A percentile compares a stretch with the other conserved stretches of the same genome.
These are phyloP conservation scores for Citrus sp. DNA, from an alignment of 345 rosid species.

Conservation along the genomic window DNA sequence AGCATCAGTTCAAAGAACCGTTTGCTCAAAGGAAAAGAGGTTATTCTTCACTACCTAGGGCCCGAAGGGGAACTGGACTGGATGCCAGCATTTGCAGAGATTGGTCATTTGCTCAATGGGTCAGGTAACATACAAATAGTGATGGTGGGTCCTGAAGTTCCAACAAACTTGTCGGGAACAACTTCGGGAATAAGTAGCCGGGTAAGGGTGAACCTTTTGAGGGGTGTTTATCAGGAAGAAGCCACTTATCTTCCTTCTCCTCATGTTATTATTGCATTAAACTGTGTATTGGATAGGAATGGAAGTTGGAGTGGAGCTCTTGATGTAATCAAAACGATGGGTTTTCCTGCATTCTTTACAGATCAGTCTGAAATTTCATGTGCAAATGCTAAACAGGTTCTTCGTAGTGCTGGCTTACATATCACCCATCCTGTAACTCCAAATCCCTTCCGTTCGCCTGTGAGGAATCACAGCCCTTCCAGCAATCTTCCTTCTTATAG, in stretches of 20 bases:
- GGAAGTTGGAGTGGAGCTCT: slow-evolving; percentile 43
- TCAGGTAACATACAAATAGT: slow-evolving; percentile 37
- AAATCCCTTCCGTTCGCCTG: slow-evolving; percentile 39
- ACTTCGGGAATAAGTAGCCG: slow-evolving; percentile 44
- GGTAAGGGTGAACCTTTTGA: slow-evolving; percentile 40
- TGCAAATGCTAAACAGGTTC: slow-evolving; percentile 39
- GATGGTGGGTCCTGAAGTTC: slow-evolving; percentile 50
- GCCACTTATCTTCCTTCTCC: slow-evolving; percentile 47
- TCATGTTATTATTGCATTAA: slow-evolving; percentile 41
- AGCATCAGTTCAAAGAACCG: slow-evolving; percentile 44
- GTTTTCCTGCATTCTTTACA: slow-evolving; percentile 45
- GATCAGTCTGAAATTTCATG: slow-evolving; percentile 52
- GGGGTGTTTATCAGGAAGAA: slow-evolving; percentile 56
- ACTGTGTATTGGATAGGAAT: slow-evolving; percentile 44
- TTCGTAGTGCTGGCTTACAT: slow-evolving; percentile 43
- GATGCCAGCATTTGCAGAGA: slow-evolving; percentile 46
- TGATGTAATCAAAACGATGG: slow-evolving; percentile 34
- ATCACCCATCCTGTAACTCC: slow-evolving; percentile 36
- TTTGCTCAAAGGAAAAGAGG: slow-evolving; percentile 43
- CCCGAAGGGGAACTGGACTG: slow-evolving; percentile 45
- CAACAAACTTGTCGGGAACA: slow-evolving; percentile 23
- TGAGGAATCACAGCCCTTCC: slow-evolving; percentile 24
- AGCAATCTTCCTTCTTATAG: slow-evolving; percentile 43
- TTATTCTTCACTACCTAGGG: slow-evolving; percentile 41
- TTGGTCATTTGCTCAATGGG: slow-evolving; percentile 41